Base-by-base conservation (phyloP, 192 early-diverging fungal species). In the Mycoemilia scoparia region DNA sequence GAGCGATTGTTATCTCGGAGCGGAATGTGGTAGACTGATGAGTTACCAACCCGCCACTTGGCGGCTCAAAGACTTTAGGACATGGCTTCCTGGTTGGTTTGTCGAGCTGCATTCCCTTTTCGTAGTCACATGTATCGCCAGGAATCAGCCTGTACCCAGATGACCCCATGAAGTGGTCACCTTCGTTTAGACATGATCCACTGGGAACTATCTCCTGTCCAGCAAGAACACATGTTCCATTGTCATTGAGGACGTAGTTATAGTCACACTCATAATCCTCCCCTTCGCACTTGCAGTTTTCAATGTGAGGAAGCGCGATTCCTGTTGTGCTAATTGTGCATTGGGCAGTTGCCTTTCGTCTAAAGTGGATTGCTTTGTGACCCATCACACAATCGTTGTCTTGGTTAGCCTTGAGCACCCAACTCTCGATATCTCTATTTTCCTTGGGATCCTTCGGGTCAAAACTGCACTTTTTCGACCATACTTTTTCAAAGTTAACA, bases 211-310 rank as follows among this genome's bases (percentile, higher is more conserved):
- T 25, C 48, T 67, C 51, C 12, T 46, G 29, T 5, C 75, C 77
- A 4, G 52, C 41, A 29, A 62, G 60, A 12, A 68, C 53, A 54
- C 90, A 95, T 28, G 56, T 34, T 12, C 68, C 68, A 15, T 54
- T 41, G 1, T 28, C 22, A 14, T 67, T 48, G 11, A 55, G 70
- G 7, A 68, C 58, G 57, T 70, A 95, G 46, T 85, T 74, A 41
- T 70, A 78, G 54, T 97, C 90, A 50, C 93, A 97, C 57, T 95
- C 93, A 54, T 73, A 97, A 56, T 97, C 93, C 29, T 69, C 63
- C 14, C 50, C 60, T 0, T 77, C 69, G 59, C 93, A 97, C 6
- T 50, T 42, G 47, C 93, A 97, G 28, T 58, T 48, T 12, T 57
- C 55, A 15, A 68, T 46, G 4, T 63, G 67, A 16, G 75, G 65